Conservation (phyloP, 2,329 filamentous ascomycete species). For the Teratosphaeria viscida region DNA sequence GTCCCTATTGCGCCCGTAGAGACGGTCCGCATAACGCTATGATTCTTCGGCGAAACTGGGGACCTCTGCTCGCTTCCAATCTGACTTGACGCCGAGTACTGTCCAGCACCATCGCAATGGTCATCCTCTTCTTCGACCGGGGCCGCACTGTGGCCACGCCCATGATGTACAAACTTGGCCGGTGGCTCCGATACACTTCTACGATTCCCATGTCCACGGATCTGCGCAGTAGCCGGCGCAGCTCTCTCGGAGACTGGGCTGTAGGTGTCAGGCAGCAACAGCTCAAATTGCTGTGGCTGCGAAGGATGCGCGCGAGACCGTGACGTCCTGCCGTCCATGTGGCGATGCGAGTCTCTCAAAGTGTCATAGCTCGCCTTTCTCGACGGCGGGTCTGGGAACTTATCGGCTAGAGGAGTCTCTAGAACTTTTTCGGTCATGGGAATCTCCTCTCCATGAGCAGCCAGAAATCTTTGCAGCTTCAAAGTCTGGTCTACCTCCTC, state of each 20-base stretch:
- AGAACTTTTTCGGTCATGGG: conserved; percentile 2
- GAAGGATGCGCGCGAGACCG: neutral
- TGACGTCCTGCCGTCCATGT: neutral
- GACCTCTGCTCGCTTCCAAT: neutral
- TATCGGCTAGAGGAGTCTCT: conserved; percentile 4
- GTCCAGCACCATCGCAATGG: neutral
- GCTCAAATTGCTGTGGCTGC: conserved; percentile 4
- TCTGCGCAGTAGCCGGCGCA: neutral
- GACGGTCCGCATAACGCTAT: neutral
- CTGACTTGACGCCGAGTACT: conserved; percentile 1
- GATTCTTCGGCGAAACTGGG: neutral
- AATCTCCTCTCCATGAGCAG: conserved; percentile 5
- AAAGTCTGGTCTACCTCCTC: conserved; percentile 20
- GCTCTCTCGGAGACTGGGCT: neutral
- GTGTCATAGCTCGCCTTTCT: neutral
- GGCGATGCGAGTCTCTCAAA: neutral
- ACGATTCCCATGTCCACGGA: neutral
- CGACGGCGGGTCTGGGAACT: conserved; percentile 4
- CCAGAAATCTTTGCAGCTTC: conserved; percentile 20
- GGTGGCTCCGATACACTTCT: neutral
- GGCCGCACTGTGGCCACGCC: neutral
- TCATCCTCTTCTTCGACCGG: conserved; percentile 3
- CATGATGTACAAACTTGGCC: neutral
- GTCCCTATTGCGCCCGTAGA: neutral
- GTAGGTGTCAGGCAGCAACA: conserved; percentile 4